Percentiles rank a stretch among this genome's conserved stretches.
Evolutionary conservation across 2,329 filamentous ascomycete species (phyloP).

Genomic region (Colletotrichum sp.): DNA sequence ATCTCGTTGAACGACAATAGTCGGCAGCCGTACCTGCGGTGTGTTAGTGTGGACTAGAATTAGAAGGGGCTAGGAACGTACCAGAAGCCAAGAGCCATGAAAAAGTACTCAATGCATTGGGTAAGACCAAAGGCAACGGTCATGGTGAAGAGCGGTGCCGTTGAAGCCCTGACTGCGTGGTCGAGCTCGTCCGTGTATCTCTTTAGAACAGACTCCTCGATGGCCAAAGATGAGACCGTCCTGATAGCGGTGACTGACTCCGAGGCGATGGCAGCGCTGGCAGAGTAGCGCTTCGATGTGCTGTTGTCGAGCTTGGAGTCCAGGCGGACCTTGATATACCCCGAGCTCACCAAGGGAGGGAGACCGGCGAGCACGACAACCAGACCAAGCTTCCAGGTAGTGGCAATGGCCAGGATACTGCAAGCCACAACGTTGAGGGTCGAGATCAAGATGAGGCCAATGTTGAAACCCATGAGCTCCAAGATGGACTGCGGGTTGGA

Average conservation of each 20-base stretch:
- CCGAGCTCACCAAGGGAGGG: constrained; percentile 38
- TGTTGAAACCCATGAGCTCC: constrained; percentile 48
- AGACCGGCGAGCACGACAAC: constrained; percentile 50
- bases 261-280: constrained; percentile 47
- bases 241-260: constrained; percentile 44
- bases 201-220: constrained; percentile 38
- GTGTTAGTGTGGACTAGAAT: neutral
- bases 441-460: constrained; percentile 42
- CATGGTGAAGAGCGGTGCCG: constrained; percentile 33
- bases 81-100: constrained; percentile 48
- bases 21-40: constrained; percentile 37
- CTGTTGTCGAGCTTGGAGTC: constrained; percentile 43
- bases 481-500: constrained; percentile 41
- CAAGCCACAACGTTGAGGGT: constrained; percentile 41
- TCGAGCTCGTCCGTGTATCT: constrained; percentile 35
- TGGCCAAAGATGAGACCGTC: constrained; percentile 45
- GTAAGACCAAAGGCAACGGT: constrained; percentile 42
- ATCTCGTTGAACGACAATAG: constrained; percentile 42
- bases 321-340: constrained; percentile 42
- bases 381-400: constrained; percentile 53
- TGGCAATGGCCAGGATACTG: constrained; percentile 45
- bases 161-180: constrained; percentile 30
- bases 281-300: constrained; percentile 37
- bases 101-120: constrained; percentile 40
- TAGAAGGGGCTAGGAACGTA: neutral